Percentiles rank a stretch among this genome's conserved stretches.
These are phyloP conservation scores for Lactarius trivialis DNA, from an alignment of 768 basidiomycete species.

Conservation along the genomic window DNA sequence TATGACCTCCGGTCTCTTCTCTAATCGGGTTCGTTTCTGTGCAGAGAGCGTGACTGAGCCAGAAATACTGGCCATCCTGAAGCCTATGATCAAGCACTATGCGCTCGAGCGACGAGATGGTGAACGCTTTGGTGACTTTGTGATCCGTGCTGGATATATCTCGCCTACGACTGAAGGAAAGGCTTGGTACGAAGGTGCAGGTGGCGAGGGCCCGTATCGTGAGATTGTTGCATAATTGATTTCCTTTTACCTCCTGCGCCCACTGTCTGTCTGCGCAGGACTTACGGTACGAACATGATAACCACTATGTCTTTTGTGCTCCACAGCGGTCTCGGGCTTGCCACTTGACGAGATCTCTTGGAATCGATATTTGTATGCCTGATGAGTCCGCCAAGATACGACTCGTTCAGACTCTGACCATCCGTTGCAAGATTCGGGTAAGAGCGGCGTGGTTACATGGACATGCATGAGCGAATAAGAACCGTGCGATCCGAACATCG, in stretches of 20 bases:
- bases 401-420: too few relatives aligned
- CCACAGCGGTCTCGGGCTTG: not conserved
- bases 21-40: not conserved
- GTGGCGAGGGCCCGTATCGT: slow-evolving; percentile 62
- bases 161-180: slow-evolving; percentile 77
- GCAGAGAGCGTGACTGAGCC: slow-evolving; percentile 82
- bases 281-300: not conserved
- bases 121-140: slow-evolving; percentile 94
- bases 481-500: slow-evolving; percentile 55
- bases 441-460: too few relatives aligned
- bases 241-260: not conserved
- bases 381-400: too few relatives aligned
- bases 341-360: not conserved
- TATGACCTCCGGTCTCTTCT: not conserved
- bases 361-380: not conserved
- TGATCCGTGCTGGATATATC: slow-evolving; percentile 87
- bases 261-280: too few relatives aligned
- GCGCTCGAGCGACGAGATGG: slow-evolving; percentile 80
- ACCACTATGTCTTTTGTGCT: not conserved
- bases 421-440: too few relatives aligned
- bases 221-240: slow-evolving; percentile 27
- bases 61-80: slow-evolving; percentile 83
- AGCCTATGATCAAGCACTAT: slow-evolving; percentile 92
- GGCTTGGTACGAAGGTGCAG: slow-evolving; percentile 80
- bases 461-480: too few relatives aligned